phyloP scores from a whole-genome alignment of 768 basidiomycete genomes.

The Kwoniella sp. region DNA sequence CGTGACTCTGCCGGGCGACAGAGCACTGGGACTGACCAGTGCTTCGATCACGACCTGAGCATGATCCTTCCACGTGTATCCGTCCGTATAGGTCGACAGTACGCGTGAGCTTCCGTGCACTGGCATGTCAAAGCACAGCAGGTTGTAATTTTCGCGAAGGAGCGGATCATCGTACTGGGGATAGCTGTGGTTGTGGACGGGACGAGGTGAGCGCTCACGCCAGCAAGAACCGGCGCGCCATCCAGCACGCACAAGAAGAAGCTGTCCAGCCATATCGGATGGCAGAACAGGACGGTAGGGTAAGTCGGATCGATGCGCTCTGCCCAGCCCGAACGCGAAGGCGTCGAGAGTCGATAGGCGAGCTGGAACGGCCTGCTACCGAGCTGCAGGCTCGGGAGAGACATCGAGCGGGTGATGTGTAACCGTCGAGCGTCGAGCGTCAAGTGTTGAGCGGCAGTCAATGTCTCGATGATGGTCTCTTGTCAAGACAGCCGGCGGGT shows the following conservation, averaged over 20 bases:
- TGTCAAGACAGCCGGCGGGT: too few relatives aligned
- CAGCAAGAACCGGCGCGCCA: too few relatives aligned
- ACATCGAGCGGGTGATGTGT: too few relatives aligned
- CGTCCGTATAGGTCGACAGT: background rate
- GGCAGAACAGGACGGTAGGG: slow-evolving; percentile 14
- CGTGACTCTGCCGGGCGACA: background rate
- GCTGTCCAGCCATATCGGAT: slow-evolving; percentile 16
- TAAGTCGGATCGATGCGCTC: slow-evolving; percentile 7
- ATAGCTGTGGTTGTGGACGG: slow-evolving; percentile 7
- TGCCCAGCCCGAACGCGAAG: background rate
- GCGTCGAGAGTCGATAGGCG: slow-evolving; percentile 6
- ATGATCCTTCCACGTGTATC: background rate
- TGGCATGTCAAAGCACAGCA: slow-evolving; percentile 20
- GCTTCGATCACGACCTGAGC: slow-evolving; percentile 1
- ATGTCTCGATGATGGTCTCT: too few relatives aligned
- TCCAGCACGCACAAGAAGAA: slow-evolving; percentile 16
- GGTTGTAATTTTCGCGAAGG: slow-evolving; percentile 22
- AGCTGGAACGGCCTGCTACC: slow-evolving; percentile 4
- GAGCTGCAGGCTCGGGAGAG: background rate
- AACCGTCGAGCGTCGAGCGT: too few relatives aligned
- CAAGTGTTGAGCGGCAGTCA: too few relatives aligned
- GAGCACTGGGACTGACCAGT: slow-evolving; percentile 8
- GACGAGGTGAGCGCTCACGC: background rate
- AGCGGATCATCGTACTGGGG: slow-evolving; percentile 27
- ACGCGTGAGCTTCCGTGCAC: slow-evolving; percentile 15